Evolutionary conservation across 108 stramenopile genomes (phyloP), one percentile per base, ranked within the genome.

Genomic region (Skeletonema costatum): DNA sequence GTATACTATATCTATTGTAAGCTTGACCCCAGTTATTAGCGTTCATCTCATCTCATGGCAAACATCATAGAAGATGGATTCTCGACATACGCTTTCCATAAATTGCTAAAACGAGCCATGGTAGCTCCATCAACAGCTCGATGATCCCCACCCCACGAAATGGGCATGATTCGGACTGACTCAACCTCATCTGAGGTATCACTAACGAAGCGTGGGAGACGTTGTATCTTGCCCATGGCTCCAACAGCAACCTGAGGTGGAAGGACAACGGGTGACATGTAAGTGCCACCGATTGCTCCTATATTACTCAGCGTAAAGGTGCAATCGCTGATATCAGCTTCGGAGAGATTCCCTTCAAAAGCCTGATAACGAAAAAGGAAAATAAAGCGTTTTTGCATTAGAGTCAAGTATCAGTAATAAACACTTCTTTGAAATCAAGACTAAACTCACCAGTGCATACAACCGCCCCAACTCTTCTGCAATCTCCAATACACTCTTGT

Each of bases 111-210:
- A n/a, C 90, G 73, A 8, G 92, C 97, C 84, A 99, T 89, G 38
- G 97, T 98, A 42, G 97, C 98, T 21, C 99, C 99, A 75, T 99
- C 99, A 30, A 99, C 89, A 39, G 97, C 96, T 12, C 99, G 90
- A 73, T 99, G 99, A 71, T 99, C 99, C 8, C 94, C 99, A 12
- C 95, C 94, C 99, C 99, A 99, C 5, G 94, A 96, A 8, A 98
- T 90, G 50, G 92, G 77, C 89, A 98, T 92, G 68, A 99, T 84
- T 39, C 85, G 74, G 6, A 77, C 84, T 31, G 95, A 90, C 56
- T 90, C 76, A 4, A 99, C 92, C 32, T 79, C 80, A 13, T 68
- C 85, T 30, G 71, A 66, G 3, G 64, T 72, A 38, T 87, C 78
- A 25, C 65, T 58, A 31, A 87, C 85, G 76, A 95, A 99, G 25